phyloP scores from a whole-genome alignment of 305 asterid species.

The Euphrasia arctica region DNA sequence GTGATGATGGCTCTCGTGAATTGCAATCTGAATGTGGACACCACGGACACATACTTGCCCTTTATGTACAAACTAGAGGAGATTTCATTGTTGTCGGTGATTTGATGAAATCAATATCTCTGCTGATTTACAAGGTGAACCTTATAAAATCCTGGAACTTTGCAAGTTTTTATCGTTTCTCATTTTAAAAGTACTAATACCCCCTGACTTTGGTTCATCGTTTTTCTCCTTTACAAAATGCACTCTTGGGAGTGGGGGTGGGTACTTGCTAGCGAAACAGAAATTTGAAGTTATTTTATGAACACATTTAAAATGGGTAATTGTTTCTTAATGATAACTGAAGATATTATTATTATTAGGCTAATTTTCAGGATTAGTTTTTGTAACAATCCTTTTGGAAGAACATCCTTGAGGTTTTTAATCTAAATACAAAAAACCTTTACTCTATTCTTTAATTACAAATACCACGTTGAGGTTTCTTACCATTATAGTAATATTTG shows the following conservation, averaged over 20 bases:
- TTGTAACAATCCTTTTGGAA: too few relatives aligned
- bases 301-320: too few relatives aligned
- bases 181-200: not conserved
- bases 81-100: constrained; percentile 98
- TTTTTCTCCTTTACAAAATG: too few relatives aligned
- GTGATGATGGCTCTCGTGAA: constrained; percentile 88
- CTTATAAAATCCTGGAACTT: constrained; percentile 3
- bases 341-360: too few relatives aligned
- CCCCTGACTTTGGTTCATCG: not conserved
- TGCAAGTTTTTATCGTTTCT: not conserved
- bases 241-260: too few relatives aligned
- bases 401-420: too few relatives aligned
- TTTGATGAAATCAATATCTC: constrained; percentile 95
- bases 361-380: too few relatives aligned
- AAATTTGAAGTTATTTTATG: too few relatives aligned
- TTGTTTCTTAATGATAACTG: too few relatives aligned
- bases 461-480: not conserved
- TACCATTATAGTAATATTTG: not conserved
- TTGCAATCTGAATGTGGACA: constrained; percentile 98
- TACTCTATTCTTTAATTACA: not conserved
- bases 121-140: constrained; percentile 89
- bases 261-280: too few relatives aligned
- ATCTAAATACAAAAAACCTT: too few relatives aligned
- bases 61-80: constrained; percentile 95
- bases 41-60: constrained; percentile 99